Conservation (phyloP, 192 early-diverging fungal species). For the Spizellomyces punctatus region DNA sequence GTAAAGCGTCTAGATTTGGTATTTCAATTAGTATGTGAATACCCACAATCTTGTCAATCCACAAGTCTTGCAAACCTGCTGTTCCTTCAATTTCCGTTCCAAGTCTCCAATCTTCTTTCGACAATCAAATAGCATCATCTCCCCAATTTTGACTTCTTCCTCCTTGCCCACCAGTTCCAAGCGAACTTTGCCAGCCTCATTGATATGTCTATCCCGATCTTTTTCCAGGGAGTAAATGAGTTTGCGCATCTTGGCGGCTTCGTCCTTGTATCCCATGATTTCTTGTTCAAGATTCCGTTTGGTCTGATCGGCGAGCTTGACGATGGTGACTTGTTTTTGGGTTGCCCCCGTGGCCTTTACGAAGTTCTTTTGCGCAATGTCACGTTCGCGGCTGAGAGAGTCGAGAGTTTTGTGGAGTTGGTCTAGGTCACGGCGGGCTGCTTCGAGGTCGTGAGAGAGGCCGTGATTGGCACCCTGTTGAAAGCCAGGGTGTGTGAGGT, state of each 20-base stretch:
- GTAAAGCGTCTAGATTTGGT: slow-evolving; percentile 44
- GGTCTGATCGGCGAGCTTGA: slow-evolving; percentile 61
- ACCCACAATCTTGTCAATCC: too few species aligned
- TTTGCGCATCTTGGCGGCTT: slow-evolving; percentile 67
- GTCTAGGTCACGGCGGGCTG: slow-evolving; percentile 42
- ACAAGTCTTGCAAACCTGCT: slow-evolving; percentile 42
- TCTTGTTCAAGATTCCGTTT: slow-evolving; percentile 65
- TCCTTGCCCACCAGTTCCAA: slow-evolving; percentile 41
- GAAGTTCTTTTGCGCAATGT: slow-evolving; percentile 63
- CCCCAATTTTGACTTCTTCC: slow-evolving; percentile 64
- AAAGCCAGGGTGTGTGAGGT: neutral
- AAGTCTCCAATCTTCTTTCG: slow-evolving; percentile 61
- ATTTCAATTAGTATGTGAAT: too few species aligned
- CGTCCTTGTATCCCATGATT: slow-evolving; percentile 61
- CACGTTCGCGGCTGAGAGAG: slow-evolving; percentile 52
- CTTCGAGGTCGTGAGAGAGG: slow-evolving; percentile 50
- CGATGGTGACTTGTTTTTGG: slow-evolving; percentile 53
- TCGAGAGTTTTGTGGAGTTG: slow-evolving; percentile 44
- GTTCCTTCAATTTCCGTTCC: slow-evolving; percentile 62
- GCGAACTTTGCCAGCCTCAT: slow-evolving; percentile 40
- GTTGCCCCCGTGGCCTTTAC: slow-evolving; percentile 55
- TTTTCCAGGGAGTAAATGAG: slow-evolving; percentile 63
- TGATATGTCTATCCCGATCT: slow-evolving; percentile 56
- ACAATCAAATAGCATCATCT: slow-evolving; percentile 60
- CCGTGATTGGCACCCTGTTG: slow-evolving; percentile 42